phyloP scores from a whole-genome alignment of 2,329 filamentous ascomycete genomes.

The Fusarium sp. region DNA sequence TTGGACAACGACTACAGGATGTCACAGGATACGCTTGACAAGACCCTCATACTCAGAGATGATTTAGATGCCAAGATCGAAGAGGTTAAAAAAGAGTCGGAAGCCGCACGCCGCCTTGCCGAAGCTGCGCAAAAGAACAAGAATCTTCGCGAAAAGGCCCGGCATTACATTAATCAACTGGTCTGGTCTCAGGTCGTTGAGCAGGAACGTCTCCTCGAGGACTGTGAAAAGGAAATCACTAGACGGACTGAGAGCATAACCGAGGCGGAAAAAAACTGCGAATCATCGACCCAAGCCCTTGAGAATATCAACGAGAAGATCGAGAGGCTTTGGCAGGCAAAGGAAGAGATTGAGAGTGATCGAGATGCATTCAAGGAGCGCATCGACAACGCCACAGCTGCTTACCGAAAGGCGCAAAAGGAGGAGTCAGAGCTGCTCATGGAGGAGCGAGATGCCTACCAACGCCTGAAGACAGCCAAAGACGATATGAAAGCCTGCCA shows the following conservation, averaged over 20 bases:
- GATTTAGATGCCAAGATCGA: slow-evolving; percentile 47
- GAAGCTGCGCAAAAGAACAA: slow-evolving; percentile 72
- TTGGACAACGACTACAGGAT: slow-evolving; percentile 90
- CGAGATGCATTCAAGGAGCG: slow-evolving; percentile 56
- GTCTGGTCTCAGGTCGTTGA: slow-evolving; percentile 90
- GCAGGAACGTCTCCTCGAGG: slow-evolving; percentile 66
- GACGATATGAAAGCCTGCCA: slow-evolving; percentile 56
- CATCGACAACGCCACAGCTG: slow-evolving; percentile 55
- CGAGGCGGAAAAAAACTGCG: slow-evolving; percentile 41
- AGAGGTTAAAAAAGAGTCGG: slow-evolving; percentile 51
- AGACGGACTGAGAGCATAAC: slow-evolving; percentile 39
- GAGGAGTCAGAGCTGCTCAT: slow-evolving; percentile 63
- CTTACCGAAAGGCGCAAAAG: slow-evolving; percentile 60
- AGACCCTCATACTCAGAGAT: slow-evolving; percentile 54
- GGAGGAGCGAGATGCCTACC: slow-evolving; percentile 72
- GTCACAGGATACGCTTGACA: slow-evolving; percentile 80
- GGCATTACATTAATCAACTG: slow-evolving; percentile 69
- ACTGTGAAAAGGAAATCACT: slow-evolving; percentile 43
- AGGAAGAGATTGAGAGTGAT: slow-evolving; percentile 55
- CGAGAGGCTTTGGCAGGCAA: slow-evolving; percentile 47
- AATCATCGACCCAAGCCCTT: slow-evolving; percentile 59
- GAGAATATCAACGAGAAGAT: slow-evolving; percentile 56
- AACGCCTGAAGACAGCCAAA: slow-evolving; percentile 63
- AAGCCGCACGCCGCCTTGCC: slow-evolving; percentile 70
- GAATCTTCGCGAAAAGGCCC: slow-evolving; percentile 67